phyloP scores from a whole-genome alignment of 2,329 filamentous ascomycete genomes.

The Pyrenochaeta sp. region DNA sequence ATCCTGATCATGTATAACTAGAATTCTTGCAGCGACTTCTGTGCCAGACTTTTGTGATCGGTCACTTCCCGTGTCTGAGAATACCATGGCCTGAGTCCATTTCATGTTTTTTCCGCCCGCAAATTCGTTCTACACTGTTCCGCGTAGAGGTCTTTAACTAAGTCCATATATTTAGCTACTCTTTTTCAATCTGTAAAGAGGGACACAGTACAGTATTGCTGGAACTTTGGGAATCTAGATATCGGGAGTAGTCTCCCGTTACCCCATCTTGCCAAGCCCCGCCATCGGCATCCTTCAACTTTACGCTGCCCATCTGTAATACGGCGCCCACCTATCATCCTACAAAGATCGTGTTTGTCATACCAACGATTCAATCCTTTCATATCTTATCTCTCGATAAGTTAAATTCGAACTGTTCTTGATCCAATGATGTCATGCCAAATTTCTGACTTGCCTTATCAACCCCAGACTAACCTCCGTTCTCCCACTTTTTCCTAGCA shows the following conservation, averaged over 20 bases:
- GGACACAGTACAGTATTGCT: no score
- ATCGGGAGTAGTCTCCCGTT: neutral
- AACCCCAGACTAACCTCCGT: slow-evolving; percentile 4
- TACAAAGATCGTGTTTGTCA: neutral
- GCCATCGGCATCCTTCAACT: neutral
- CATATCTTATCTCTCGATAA: neutral
- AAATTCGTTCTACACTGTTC: no score
- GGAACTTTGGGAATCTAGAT: neutral
- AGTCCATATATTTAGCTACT: no score
- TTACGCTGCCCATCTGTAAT: neutral
- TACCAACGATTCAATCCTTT: neutral
- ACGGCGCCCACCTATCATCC: neutral
- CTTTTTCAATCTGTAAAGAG: no score
- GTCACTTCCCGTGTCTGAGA: no score
- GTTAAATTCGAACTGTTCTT: neutral
- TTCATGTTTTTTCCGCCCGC: no score
- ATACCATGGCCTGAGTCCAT: no score
- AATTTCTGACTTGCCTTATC: slow-evolving; percentile 9
- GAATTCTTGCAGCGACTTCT: no score
- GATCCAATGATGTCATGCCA: slow-evolving; percentile 15
- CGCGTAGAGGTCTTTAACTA: no score
- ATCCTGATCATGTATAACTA: no score
- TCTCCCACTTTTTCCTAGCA: slow-evolving; percentile 5
- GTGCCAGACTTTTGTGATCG: no score
- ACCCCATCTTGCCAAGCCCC: neutral